phyloP scores from a whole-genome alignment of 2,329 filamentous ascomycete species.

The Claviceps digitariae region DNA sequence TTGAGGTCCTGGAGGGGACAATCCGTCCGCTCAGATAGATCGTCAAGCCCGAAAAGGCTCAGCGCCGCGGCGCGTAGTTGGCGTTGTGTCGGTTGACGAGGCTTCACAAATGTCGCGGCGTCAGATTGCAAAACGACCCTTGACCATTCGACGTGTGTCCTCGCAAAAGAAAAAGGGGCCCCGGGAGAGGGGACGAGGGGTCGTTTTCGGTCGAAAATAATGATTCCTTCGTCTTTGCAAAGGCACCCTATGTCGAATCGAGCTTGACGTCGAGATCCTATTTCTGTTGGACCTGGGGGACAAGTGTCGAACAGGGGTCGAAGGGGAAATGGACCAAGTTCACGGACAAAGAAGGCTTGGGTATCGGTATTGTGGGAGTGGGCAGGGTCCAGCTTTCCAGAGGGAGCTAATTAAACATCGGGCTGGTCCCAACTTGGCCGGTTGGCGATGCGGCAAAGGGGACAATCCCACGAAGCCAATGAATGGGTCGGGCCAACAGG shows the following conservation, averaged over 20 bases:
- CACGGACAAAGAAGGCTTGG: not conserved
- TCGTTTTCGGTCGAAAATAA: not conserved
- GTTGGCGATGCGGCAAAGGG: not conserved
- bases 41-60: slow-evolving; percentile 3
- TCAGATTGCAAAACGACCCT: not conserved
- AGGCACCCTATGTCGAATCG: not conserved
- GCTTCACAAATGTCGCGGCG: not conserved
- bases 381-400: not conserved
- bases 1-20: not conserved
- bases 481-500: no score
- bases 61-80: slow-evolving; percentile 5
- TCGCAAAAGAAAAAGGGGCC: no score
- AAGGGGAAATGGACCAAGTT: not conserved
- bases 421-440: not conserved
- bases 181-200: no score
- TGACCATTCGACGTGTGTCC: not conserved
- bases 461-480: not conserved
- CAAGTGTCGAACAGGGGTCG: not conserved
- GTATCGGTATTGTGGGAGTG: not conserved
- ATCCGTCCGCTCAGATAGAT: slow-evolving; percentile 1
- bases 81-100: slow-evolving; percentile 1
- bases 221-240: not conserved
- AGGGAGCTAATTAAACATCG: not conserved
- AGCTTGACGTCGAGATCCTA: not conserved
- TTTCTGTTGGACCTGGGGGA: not conserved